Base-by-base conservation (phyloP, 129 eudicot species). In the Helianthus annuus region DNA sequence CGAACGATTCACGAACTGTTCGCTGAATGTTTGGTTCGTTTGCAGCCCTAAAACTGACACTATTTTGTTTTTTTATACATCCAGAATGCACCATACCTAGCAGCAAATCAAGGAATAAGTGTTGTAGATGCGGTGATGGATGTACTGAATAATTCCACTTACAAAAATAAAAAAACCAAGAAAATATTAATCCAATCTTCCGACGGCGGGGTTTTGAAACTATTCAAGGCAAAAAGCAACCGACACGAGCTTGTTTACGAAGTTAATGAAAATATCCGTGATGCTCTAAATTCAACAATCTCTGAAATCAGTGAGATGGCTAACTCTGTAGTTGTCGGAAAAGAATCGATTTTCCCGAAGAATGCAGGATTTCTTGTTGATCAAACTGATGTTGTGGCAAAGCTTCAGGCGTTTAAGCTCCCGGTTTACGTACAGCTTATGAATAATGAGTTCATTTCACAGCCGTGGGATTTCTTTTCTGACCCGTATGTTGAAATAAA, bases 401-500 rank as follows among this genome's bases (percentile, higher is more conserved):
- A 79, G 79, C 81, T 94, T 53, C 96, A 90, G 66, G 83, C 86
- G 5, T 86, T 83, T 72, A 72, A 79, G 75, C 88, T 94, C 15
- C 69, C 84, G 0, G 99, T 90, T 22, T 94, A 87, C 42, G 91
- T 88, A 46, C 87, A 80, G 57, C 19, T 72, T n/a, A 88, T 94
- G 89, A 68, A 42, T 34, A 94, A 94, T 49, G 99, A 94, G 85
- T 94, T 87, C 55, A 14, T 83, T 39, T 81, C 94, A 79, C 97
- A 90, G 73, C 84, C 97, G 2, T 94, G 91, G 96, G 99, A 94
- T 71, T 88, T 88, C 86, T 90, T 90, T 74, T 86, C 97, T 1
- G 99, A 94, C 71, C 81, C 99, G 0, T 79, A 80, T 55, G 85
- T 84, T 52, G 96, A 94, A 74, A 19, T 94, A 17, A 90, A 86